phyloP scores from a whole-genome alignment of 83 land plant species.

The Isoetes engelmannii region DNA sequence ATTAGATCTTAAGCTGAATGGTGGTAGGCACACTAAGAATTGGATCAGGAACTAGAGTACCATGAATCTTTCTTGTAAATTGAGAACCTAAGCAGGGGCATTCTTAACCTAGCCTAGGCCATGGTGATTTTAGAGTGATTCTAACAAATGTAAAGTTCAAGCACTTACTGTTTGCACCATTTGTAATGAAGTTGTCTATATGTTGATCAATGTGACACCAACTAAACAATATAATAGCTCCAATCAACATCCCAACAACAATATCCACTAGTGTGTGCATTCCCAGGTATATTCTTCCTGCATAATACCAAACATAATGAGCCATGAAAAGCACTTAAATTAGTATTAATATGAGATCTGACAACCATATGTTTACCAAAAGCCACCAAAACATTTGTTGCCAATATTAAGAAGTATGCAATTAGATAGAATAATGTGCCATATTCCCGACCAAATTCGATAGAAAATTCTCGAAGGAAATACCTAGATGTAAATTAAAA shows the following conservation, averaged over 20 bases:
- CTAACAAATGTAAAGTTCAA: not conserved
- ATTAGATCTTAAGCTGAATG: no score
- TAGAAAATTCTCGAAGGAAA: constrained; percentile 18
- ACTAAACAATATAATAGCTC: constrained; percentile 42
- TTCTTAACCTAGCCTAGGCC: no score
- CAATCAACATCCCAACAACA: constrained; percentile 57
- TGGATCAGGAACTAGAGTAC: no score
- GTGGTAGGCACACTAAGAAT: no score
- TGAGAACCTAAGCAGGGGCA: no score
- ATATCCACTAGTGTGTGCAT: constrained; percentile 89
- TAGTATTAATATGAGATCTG: not conserved
- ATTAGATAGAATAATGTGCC: not conserved
- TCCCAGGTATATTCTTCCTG: constrained; percentile 92
- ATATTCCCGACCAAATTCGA: constrained; percentile 3
- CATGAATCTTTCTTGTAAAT: no score
- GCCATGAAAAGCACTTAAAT: not conserved
- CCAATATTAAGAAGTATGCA: constrained; percentile 14
- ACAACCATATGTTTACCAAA: not conserved
- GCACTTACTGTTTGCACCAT: constrained; percentile 79
- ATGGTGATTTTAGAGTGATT: no score
- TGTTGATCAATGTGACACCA: constrained; percentile 59
- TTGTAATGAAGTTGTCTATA: constrained; percentile 58
- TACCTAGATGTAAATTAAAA: constrained; percentile 20
- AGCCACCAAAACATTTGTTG: constrained; percentile 13
- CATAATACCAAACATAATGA: not conserved